A percentile compares a stretch with the other conserved stretches of the same genome.
These are phyloP conservation scores for Camellia japonica DNA, from an alignment of 148 eudicot genomes.

Conservation along the genomic window DNA sequence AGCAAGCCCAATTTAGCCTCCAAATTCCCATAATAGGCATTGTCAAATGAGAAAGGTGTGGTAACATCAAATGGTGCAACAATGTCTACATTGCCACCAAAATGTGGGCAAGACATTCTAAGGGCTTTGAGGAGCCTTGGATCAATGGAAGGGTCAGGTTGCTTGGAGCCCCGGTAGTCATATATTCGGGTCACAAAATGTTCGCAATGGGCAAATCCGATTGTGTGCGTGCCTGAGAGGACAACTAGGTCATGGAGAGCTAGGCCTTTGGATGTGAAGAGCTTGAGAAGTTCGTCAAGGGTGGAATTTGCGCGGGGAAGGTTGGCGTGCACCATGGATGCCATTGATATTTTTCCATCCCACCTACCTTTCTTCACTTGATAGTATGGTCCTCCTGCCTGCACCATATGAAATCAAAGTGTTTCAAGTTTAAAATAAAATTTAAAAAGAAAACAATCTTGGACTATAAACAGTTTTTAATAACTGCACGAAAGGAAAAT, in stretches of 20 bases:
- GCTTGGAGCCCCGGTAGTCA: slow-evolving; percentile 44
- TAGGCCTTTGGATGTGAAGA: slow-evolving; percentile 75
- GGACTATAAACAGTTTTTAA: too few relatives aligned
- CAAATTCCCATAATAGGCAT: slow-evolving; percentile 76
- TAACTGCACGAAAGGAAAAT: too few relatives aligned
- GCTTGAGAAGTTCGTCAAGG: slow-evolving; percentile 49
- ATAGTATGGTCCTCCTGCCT: slow-evolving; percentile 91
- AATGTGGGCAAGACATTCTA: slow-evolving; percentile 65
- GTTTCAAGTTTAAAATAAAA: background rate
- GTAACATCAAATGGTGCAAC: slow-evolving; percentile 92
- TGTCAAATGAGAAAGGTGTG: slow-evolving; percentile 77
- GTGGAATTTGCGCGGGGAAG: slow-evolving; percentile 70
- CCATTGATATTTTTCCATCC: slow-evolving; percentile 76
- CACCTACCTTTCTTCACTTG: slow-evolving; percentile 86
- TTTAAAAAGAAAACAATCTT: background rate
- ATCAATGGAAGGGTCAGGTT: slow-evolving; percentile 51
- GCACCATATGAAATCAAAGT: background rate
- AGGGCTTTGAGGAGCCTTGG: slow-evolving; percentile 64
- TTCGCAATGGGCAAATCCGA: slow-evolving; percentile 78
- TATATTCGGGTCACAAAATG: slow-evolving; percentile 56
- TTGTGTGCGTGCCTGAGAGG: slow-evolving; percentile 91
- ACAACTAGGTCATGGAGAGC: slow-evolving; percentile 56
- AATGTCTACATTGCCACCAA: slow-evolving; percentile 64
- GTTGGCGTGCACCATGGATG: slow-evolving; percentile 46
- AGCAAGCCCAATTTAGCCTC: slow-evolving; percentile 68